Evolutionary conservation across 495 filamentous ascomycete species (phyloP).

Genomic region (Tuber brumale): DNA sequence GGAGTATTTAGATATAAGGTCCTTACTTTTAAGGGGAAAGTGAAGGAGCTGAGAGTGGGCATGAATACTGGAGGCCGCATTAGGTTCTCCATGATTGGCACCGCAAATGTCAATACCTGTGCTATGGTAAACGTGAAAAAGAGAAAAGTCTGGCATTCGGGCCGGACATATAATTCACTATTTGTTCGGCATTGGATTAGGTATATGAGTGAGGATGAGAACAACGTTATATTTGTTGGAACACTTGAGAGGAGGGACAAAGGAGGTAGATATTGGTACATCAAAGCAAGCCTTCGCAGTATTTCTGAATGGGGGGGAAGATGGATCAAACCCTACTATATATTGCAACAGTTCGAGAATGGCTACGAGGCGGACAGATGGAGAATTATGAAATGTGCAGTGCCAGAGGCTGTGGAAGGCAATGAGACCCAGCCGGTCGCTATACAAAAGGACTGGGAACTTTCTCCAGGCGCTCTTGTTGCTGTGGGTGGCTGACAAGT

Average conservation of each 20-base stretch:
- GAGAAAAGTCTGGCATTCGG: constrained; percentile 52
- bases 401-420: not conserved
- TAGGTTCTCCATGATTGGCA: constrained; percentile 61
- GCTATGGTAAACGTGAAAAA: constrained; percentile 55
- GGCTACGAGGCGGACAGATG: constrained; percentile 89
- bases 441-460: constrained; percentile 52
- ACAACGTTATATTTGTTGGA: constrained; percentile 64
- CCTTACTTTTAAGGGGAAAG: constrained; percentile 57
- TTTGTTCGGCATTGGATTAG: constrained; percentile 66
- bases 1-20: constrained; percentile 51
- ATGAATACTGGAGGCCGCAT: constrained; percentile 55
- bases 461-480: constrained; percentile 58
- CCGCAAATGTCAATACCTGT: constrained; percentile 55
- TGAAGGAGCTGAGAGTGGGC: constrained; percentile 63
- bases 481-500: constrained; percentile 42
- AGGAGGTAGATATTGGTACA: not conserved
- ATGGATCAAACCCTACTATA: not conserved
- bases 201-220: constrained; percentile 57
- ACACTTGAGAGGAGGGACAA: constrained; percentile 47
- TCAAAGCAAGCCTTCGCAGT: constrained; percentile 46
- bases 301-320: constrained; percentile 54
- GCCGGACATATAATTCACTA: constrained; percentile 58
- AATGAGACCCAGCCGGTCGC: not conserved
- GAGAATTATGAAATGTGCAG: constrained; percentile 51
- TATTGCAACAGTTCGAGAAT: constrained; percentile 62